Base-by-base conservation (phyloP, 192 early-diverging fungal species). In the Backusella westeae region DNA sequence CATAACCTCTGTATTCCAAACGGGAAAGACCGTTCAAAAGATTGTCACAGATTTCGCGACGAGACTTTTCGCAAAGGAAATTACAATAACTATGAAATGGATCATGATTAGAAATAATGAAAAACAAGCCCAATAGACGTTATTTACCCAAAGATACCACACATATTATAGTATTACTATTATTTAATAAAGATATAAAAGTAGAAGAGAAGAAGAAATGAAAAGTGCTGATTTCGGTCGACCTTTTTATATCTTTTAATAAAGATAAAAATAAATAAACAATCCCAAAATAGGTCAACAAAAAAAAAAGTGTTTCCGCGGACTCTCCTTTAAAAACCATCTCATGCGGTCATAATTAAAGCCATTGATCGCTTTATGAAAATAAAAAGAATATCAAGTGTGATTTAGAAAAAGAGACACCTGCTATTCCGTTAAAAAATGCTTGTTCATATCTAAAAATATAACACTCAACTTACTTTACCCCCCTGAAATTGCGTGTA, bases 1-100 rank as follows among this genome's bases (percentile, higher is more conserved):
- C 97, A 81, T 98, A 98, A 67, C 97, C 98, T 79, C 98, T 90
- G 90, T 99, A 99, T 89, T 99, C 98, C 69, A 99, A 91, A 77
- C 98, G 95, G 63, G 94, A 90, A 49, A 99, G 91, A 56, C 97
- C 98, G 67, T 91, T 93, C n/a, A 95, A 86, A 70, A 99, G 91
- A n/a, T 90, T 98, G 75, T 99, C 92, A 74, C 94, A 78, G 78
- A 99, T 96, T 76, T 88, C 93, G 75, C 86, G 86, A 56, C 98
- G 90, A 87, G 99, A 96, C 84, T 92, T 91, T 77, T 95, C 96
- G 56, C 96, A 92, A 79, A 94, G 90, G 83, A 91, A 95, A 78
- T 94, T 95, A 76, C 93, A 87, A 74, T 94, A 94, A 68, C 92
- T 93, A 85, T 91, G 88, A 79, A 91, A 65, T 21, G 44, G 15